Base-by-base conservation (phyloP, 2,329 filamentous ascomycete species). In the Shiraia sp. region DNA sequence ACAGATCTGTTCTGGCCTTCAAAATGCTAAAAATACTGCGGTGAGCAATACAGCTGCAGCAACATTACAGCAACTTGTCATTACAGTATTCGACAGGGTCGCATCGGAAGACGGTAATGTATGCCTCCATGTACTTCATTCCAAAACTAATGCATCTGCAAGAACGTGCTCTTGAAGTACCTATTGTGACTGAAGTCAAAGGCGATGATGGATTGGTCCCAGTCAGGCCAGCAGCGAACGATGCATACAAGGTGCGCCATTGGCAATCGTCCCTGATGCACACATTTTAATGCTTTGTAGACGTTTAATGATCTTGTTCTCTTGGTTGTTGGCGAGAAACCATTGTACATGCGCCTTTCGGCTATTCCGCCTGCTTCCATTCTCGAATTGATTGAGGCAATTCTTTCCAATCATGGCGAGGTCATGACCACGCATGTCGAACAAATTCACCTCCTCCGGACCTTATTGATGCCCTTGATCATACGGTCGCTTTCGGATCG, bases 21-120 rank as follows among this genome's bases (percentile, higher is more conserved):
- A 97, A 70, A 86, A 83, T 42, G 93, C 88, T 69, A 97, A 96
- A 72, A 95, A 91, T 72, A 83, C 86, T 17, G 90, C 95, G 36
- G 90, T 99, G 56, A 95, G 92, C 64, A 95, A 95, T 58, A 97
- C 95, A 1, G 93, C 93, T 8, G 90, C 92, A 17, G 93, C 93
- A n/a, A 97, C 93, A 2, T 75, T 99, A 39, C 92, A 96, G 70
- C 93, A 97, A 68, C 80, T 99, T 10, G 85, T 97, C 6, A 89
- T 93, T 23, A 87, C 88, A 1, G 87, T 96, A 0, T 97, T 96
- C 69, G 93, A 97, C 66, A 93, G 95, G 66, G 90, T 96, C 2
- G 81, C 85, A 1, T 74, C 75, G 5, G 90, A 96, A 74, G 90
- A 96, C 65, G 85, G 85, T 86, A 71, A 66, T 15, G 12, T 22